Conservation (phyloP, 2,329 filamentous ascomycete genomes). For the Colletotrichum nymphaeae region DNA sequence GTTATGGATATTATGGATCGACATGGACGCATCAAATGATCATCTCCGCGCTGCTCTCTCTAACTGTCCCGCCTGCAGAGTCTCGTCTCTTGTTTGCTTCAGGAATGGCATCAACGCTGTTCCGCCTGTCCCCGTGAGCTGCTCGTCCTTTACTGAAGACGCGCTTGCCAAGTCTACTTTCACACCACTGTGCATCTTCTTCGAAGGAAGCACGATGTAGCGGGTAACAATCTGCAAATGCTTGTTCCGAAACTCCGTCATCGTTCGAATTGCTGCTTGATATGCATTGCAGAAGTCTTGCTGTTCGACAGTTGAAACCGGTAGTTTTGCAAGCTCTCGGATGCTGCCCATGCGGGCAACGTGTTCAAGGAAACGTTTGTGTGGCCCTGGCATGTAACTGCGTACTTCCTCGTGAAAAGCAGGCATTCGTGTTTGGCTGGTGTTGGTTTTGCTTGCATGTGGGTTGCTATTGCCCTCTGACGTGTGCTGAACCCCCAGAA, state of each 20-base stretch:
- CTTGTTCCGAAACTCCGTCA: constrained; percentile 82
- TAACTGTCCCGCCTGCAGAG: constrained; percentile 54
- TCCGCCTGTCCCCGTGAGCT: constrained; percentile 86
- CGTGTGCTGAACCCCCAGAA: constrained; percentile 83
- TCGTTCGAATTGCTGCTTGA: constrained; percentile 78
- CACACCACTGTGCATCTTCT: constrained; percentile 46
- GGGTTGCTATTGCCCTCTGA: constrained; percentile 49
- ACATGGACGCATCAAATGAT: not conserved
- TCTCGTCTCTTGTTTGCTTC: constrained; percentile 90
- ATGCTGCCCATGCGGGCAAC: constrained; percentile 80
- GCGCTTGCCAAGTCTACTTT: constrained; percentile 55
- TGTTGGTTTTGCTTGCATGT: constrained; percentile 36
- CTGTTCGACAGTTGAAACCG: constrained; percentile 65
- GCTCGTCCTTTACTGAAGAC: constrained; percentile 49
- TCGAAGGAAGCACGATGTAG: constrained; percentile 88
- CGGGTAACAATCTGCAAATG: constrained; percentile 91
- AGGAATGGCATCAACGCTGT: constrained; percentile 90
- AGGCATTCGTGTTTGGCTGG: constrained; percentile 36
- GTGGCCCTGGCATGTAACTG: constrained; percentile 89
- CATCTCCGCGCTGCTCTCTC: not conserved
- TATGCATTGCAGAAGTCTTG: constrained; percentile 61
- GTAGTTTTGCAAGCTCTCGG: constrained; percentile 71
- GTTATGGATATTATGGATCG: constrained; percentile 20
- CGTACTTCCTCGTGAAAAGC: constrained; percentile 77
- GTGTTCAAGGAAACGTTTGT: constrained; percentile 81